Evolutionary conservation across 306 rosid genomes (phyloP).

Genomic region (Citrullus colocynthis): DNA sequence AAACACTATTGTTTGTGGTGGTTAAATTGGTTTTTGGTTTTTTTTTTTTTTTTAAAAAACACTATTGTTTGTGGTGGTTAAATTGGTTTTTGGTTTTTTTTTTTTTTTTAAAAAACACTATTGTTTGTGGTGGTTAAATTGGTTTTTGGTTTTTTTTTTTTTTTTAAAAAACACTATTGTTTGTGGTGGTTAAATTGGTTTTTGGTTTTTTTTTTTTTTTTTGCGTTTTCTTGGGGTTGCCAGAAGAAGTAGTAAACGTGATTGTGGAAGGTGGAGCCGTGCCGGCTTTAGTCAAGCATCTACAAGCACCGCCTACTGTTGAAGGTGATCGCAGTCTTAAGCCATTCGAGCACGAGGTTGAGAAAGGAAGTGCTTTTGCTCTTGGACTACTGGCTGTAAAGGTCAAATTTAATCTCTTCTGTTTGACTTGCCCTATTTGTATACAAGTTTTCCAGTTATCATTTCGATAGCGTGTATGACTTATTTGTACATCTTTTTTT

Average conservation of each 20-base stretch:
- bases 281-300: conserved; percentile 81
- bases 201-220: neutral
- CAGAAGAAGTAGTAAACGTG: conserved; percentile 91
- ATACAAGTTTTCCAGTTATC: neutral
- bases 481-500: neutral
- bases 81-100: no score
- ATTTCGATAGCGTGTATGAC: neutral
- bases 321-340: conserved; percentile 36
- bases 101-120: no score
- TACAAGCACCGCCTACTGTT: conserved; percentile 53
- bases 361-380: conserved; percentile 96
- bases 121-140: no score
- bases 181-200: no score
- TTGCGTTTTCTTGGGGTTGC: conserved; percentile 12
- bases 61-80: no score
- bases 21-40: no score
- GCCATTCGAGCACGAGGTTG: conserved; percentile 91
- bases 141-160: neutral
- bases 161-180: no score
- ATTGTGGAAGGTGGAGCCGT: conserved; percentile 93
- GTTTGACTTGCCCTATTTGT: neutral
- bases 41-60: no score
- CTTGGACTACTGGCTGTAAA: conserved; percentile 95
- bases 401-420: conserved; percentile 24
- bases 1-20: no score